phyloP scores from a whole-genome alignment of 352 stramenopile species.

The Ophiocytium majus region DNA sequence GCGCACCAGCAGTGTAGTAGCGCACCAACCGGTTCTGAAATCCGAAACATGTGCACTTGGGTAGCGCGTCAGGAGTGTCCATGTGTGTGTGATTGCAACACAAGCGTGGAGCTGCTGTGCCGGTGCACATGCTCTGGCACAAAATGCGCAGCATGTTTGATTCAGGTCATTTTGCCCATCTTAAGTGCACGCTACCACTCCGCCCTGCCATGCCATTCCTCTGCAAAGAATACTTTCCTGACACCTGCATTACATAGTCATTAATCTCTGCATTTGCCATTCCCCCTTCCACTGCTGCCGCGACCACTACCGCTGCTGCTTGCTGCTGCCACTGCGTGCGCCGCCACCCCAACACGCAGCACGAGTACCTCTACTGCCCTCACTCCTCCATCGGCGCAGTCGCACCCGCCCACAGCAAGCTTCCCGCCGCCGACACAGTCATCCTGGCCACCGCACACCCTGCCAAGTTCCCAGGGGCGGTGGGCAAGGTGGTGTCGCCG shows the following conservation, averaged over 20 bases:
- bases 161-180: no score
- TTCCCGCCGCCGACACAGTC: conserved; percentile 72
- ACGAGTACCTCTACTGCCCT: conserved; percentile 90
- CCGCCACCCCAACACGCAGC: not conserved
- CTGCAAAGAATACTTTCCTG: not conserved
- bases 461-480: conserved; percentile 92
- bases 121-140: not conserved
- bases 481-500: conserved; percentile 23
- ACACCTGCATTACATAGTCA: not conserved
- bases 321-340: no score
- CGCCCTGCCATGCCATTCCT: not conserved
- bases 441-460: conserved; percentile 94
- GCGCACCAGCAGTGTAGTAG: no score
- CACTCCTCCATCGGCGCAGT: conserved; percentile 90
- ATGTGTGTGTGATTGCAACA: not conserved
- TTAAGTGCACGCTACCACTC: no score
- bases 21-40: no score
- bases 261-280: no score
- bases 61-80: not conserved
- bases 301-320: not conserved
- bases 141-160: not conserved
- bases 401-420: conserved; percentile 70
- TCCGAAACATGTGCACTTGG: not conserved
- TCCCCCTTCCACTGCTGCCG: not conserved
- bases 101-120: not conserved